Evolutionary conservation across 1,139 yeast genomes (phyloP).

Genomic region (Yamadazyma pseudoaaseri): DNA sequence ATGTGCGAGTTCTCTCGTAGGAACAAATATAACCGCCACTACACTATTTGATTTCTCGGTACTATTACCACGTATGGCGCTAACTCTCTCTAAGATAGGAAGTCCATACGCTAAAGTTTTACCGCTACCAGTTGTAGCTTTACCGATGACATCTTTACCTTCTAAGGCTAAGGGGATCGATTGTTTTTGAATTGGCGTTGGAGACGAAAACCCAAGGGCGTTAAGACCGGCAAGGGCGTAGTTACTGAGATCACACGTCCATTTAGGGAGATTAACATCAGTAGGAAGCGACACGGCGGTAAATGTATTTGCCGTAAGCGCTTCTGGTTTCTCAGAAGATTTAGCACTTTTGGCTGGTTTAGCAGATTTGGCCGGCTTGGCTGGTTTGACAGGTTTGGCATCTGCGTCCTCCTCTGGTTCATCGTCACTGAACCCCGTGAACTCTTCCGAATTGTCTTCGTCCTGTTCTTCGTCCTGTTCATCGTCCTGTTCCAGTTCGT

Average conservation of each 20-base stretch:
- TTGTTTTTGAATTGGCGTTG: constrained; percentile 79
- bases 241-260: constrained; percentile 49
- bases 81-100: constrained; percentile 77
- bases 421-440: constrained; percentile 26
- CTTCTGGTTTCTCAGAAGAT: constrained; percentile 1
- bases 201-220: constrained; percentile 57
- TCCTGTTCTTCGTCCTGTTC: constrained; percentile 12
- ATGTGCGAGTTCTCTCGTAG: constrained; percentile 95
- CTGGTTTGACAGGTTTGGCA: constrained; percentile 13
- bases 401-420: constrained; percentile 7
- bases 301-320: constrained; percentile 21
- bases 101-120: constrained; percentile 94
- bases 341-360: background rate
- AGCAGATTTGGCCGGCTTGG: background rate
- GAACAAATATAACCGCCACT: constrained; percentile 81
- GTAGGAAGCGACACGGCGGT: constrained; percentile 35
- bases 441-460: constrained; percentile 17
- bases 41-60: constrained; percentile 38
- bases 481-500: constrained; percentile 11
- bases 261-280: constrained; percentile 52
- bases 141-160: constrained; percentile 86
- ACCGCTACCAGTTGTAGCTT: constrained; percentile 98
- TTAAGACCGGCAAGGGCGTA: constrained; percentile 60
- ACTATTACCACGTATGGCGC: constrained; percentile 13
- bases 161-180: constrained; percentile 74